phyloP scores from a whole-genome alignment of 2,329 filamentous ascomycete genomes.

The Aureobasidium sp. region DNA sequence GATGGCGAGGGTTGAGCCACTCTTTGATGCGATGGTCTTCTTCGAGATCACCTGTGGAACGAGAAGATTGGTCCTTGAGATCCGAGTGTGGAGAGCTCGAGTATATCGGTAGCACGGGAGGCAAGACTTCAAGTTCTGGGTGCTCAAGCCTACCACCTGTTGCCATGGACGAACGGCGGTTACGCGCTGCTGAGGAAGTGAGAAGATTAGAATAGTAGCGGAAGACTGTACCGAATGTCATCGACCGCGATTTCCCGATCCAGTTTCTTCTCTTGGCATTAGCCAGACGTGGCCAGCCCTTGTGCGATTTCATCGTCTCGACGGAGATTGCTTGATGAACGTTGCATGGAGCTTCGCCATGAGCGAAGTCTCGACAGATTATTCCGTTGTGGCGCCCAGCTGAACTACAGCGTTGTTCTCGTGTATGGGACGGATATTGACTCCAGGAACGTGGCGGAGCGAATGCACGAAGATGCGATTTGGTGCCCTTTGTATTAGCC shows the following conservation, averaged over 20 bases:
- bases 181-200: slow-evolving; percentile 36
- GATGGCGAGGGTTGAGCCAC: background rate
- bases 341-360: background rate
- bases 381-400: slow-evolving; percentile 35
- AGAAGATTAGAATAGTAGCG: slow-evolving; percentile 41
- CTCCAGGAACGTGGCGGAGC: slow-evolving; percentile 34
- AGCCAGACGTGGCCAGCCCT: background rate
- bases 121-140: slow-evolving; percentile 42
- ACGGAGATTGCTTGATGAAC: background rate
- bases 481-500: background rate
- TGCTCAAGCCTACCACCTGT: slow-evolving; percentile 37
- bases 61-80: background rate
- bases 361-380: slow-evolving; percentile 34
- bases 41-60: background rate
- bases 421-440: slow-evolving; percentile 40
- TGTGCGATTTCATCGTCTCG: background rate
- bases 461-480: slow-evolving; percentile 16
- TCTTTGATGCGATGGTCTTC: background rate
- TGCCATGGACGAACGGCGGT: slow-evolving; percentile 38
- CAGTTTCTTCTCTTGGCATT: slow-evolving; percentile 9
- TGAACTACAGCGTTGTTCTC: slow-evolving; percentile 33
- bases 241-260: slow-evolving; percentile 12
- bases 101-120: slow-evolving; percentile 25
- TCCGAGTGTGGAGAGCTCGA: background rate
- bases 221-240: slow-evolving; percentile 26